Base-by-base conservation (phyloP, 371 early-diverging fungal genomes). In the Mucor piriformis region DNA sequence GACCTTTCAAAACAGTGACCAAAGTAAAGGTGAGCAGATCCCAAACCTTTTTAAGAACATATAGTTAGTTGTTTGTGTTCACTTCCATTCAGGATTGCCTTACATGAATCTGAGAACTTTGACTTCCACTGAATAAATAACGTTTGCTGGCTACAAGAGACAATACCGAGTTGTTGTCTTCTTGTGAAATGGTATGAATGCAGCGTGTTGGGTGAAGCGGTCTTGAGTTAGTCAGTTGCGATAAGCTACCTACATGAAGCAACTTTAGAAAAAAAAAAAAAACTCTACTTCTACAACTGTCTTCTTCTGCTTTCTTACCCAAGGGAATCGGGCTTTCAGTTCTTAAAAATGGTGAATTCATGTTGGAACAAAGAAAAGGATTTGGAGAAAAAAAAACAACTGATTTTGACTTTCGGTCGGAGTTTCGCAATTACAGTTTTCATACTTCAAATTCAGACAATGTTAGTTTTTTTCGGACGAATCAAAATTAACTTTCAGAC, bases 61-160 rank as follows among this genome's bases (percentile, higher is more conserved):
- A 15, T 15, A 2, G 11, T 32, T 20, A 20, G 20, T 33, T 16
- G 33, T 7, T 27, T 29, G 29, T 12, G 27, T 5, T 46, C 5
- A 46, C n/a, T 29, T 32, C 18, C 2, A 23, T 11, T 0, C 3
- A 13, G 13, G 38, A 13, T 1, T 16, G 49, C 25, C 49, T 54
- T 77, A 82, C 84, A 65, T 83, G 79, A 54, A 89, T 88, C 38
- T 71, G 70, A 25, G 81, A 86, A 33, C 83, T 83, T 61, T 92
- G 90, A 34, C 90, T 84, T 3, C 92, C 92, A 62, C 89, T 87
- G 60, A 91, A 90, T 2, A 92, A 69, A 50, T 85, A 81, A 5
- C 63, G 61, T 34, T 71, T 61, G 20, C 79, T 88, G 10, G 85
- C 80, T n/a, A 87, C 88, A 25, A 91, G 69, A 3, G 92, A 83